Conservation (phyloP, 23 red algal species). For the Gracilaria gracilis region DNA sequence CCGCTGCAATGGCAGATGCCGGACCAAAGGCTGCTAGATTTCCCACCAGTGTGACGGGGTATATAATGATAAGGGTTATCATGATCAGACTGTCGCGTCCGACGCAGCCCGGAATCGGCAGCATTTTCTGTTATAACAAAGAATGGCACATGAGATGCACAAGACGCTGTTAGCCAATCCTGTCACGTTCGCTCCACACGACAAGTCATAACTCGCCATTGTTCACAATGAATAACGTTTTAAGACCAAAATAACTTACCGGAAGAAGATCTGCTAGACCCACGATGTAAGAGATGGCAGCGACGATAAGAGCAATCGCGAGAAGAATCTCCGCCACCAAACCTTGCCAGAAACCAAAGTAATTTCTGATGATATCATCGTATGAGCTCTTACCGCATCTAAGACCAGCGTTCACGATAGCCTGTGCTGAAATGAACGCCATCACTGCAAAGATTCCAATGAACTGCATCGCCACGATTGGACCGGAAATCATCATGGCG, state of each 20-base stretch:
- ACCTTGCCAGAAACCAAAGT: constrained; percentile 66
- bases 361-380: constrained; percentile 60
- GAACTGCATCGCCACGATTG: constrained; percentile 38
- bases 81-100: constrained; percentile 52
- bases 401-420: constrained; percentile 70
- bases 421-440: constrained; percentile 58
- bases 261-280: constrained; percentile 83
- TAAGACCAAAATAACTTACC: constrained; percentile 54
- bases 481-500: constrained; percentile 72
- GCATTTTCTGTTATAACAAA: constrained; percentile 47
- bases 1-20: constrained; percentile 62
- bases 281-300: constrained; percentile 77
- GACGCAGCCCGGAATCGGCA: constrained; percentile 42
- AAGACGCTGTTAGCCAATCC: background rate
- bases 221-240: background rate
- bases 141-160: constrained; percentile 8
- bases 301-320: constrained; percentile 68
- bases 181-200: background rate
- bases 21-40: constrained; percentile 77
- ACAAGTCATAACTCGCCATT: background rate
- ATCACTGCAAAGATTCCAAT: constrained; percentile 64
- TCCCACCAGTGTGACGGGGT: constrained; percentile 58
- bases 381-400: constrained; percentile 65
- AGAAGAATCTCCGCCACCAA: constrained; percentile 59
- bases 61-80: constrained; percentile 47